Evolutionary conservation across 2,329 filamentous ascomycete species (phyloP).

Genomic region (Davidsoniella eucalypti): DNA sequence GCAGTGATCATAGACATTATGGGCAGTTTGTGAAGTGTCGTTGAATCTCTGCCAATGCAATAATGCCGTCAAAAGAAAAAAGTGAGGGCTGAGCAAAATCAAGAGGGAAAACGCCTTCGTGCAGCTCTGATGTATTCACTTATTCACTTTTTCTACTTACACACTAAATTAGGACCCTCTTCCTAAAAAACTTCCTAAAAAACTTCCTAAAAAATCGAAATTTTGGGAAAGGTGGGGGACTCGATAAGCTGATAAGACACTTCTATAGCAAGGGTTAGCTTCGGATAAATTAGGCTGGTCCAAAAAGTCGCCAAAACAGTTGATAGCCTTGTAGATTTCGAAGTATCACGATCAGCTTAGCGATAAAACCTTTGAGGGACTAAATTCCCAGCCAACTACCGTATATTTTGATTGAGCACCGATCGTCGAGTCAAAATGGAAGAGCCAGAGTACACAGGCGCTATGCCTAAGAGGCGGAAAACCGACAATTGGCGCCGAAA

Average conservation of each 20-base stretch:
- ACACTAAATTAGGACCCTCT: not conserved
- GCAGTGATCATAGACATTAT: constrained; percentile 61
- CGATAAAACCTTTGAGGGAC: not conserved
- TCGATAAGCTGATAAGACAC: constrained; percentile 9
- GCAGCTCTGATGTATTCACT: not conserved
- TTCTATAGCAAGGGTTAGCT: not conserved
- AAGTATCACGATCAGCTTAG: not conserved
- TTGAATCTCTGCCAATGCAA: not conserved
- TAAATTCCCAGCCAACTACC: not conserved
- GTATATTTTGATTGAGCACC: not conserved
- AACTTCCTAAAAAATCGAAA: too few species aligned
- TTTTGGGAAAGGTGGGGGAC: constrained; percentile 10
- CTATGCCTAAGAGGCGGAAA: constrained; percentile 24
- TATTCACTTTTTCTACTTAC: constrained; percentile 6
- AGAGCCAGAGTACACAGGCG: constrained; percentile 21
- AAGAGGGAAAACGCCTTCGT: not conserved
- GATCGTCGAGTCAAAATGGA: constrained; percentile 2
- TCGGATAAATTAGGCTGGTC: constrained; percentile 7
- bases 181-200: not conserved
- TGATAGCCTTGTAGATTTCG: constrained; percentile 7
- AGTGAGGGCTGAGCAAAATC: not conserved
- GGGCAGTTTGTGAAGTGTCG: constrained; percentile 15
- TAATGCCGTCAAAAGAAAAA: not conserved
- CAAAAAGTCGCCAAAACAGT: not conserved
- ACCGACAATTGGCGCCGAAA: constrained; percentile 20